phyloP scores from a whole-genome alignment of 306 rosid genomes.

The Adenanthera pavonina region DNA sequence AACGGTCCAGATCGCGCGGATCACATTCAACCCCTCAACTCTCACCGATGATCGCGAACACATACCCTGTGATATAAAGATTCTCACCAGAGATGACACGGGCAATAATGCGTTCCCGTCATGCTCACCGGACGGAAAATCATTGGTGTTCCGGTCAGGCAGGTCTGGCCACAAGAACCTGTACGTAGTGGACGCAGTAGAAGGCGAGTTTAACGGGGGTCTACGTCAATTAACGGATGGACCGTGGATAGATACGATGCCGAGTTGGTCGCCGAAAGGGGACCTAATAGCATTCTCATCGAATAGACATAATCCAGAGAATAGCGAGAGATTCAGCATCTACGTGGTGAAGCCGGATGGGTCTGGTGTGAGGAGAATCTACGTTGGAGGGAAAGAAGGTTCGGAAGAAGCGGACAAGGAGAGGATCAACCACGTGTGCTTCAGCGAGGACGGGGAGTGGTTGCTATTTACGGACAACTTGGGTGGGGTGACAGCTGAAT shows the following conservation, averaged over 20 bases:
- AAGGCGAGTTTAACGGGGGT: slow-evolving; percentile 66
- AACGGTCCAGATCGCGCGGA: slow-evolving; percentile 75
- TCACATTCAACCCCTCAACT: slow-evolving; percentile 51
- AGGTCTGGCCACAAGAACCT: slow-evolving; percentile 78
- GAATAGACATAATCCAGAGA: slow-evolving; percentile 58
- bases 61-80: slow-evolving; percentile 44
- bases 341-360: slow-evolving; percentile 74
- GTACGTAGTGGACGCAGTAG: slow-evolving; percentile 66
- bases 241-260: slow-evolving; percentile 87
- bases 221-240: slow-evolving; percentile 74
- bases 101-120: slow-evolving; percentile 87
- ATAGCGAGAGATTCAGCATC: slow-evolving; percentile 62
- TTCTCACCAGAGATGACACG: slow-evolving; percentile 58
- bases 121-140: slow-evolving; percentile 79
- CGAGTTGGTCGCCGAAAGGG: slow-evolving; percentile 84
- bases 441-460: slow-evolving; percentile 81
- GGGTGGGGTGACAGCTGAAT: slow-evolving; percentile 76
- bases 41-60: slow-evolving; percentile 50
- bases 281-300: slow-evolving; percentile 89
- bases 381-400: slow-evolving; percentile 54
- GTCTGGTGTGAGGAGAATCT: slow-evolving; percentile 61
- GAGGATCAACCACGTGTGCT: slow-evolving; percentile 86
- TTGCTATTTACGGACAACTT: slow-evolving; percentile 71
- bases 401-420: slow-evolving; percentile 54
- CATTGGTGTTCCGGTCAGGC: slow-evolving; percentile 78